These are phyloP conservation scores for Umbelopsis sp. DNA, from an alignment of 192 early-diverging fungal species.

Conservation along the genomic window DNA sequence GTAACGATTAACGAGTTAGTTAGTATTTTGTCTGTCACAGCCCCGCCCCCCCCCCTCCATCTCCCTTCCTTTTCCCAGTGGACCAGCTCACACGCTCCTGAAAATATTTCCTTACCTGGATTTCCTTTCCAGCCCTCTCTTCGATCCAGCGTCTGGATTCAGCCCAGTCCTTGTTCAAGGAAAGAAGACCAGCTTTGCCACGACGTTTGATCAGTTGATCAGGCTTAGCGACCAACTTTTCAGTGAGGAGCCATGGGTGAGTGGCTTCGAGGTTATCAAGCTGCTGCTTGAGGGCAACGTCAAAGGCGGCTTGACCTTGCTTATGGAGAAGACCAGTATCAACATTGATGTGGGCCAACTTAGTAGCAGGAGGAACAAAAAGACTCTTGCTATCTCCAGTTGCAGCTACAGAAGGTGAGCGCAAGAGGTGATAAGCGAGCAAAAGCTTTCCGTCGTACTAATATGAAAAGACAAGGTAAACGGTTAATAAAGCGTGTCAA, in stretches of 20 bases:
- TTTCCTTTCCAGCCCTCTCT: slow-evolving; percentile 83
- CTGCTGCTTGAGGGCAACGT: slow-evolving; percentile 57
- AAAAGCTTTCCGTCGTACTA: slow-evolving; percentile 98
- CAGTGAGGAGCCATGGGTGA: slow-evolving; percentile 84
- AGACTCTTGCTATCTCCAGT: slow-evolving; percentile 51
- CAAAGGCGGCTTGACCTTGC: slow-evolving; percentile 58
- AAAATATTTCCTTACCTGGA: slow-evolving; percentile 58
- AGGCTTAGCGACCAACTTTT: slow-evolving; percentile 94
- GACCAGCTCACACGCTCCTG: not conserved
- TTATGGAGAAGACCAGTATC: slow-evolving; percentile 59
- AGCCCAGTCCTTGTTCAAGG: slow-evolving; percentile 90
- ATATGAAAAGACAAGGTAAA: not conserved
- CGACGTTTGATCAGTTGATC: slow-evolving; percentile 98
- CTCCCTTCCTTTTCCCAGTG: not conserved
- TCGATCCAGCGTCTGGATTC: slow-evolving; percentile 89
- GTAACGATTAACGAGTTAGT: not conserved
- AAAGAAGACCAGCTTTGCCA: slow-evolving; percentile 93
- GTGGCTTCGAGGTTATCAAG: slow-evolving; percentile 66
- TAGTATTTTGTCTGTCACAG: slow-evolving; percentile 1
- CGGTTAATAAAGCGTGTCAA: not conserved
- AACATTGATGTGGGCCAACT: slow-evolving; percentile 80
- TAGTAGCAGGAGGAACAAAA: slow-evolving; percentile 72
- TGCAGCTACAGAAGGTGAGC: slow-evolving; percentile 63
- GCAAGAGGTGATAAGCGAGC: slow-evolving; percentile 85
- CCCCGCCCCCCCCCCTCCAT: not conserved